Evolutionary conservation across 352 stramenopile species (phyloP), one percentile per base, ranked within the genome.

Genomic region (Phytopythium cucurbitacearum): DNA sequence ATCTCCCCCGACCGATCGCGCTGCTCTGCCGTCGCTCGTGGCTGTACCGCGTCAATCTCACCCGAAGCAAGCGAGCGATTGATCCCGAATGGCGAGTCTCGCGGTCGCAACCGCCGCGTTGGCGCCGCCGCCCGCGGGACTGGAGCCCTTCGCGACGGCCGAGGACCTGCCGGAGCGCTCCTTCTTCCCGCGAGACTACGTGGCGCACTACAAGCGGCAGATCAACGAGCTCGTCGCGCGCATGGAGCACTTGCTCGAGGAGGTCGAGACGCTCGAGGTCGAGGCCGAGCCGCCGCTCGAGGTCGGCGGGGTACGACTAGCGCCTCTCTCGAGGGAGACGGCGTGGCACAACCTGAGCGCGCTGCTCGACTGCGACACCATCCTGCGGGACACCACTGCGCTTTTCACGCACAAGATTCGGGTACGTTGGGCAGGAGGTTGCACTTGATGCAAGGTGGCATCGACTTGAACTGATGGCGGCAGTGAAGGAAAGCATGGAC

Each of bases 261-360:
- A 87, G 21, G 65, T 84, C n/a, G 71, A 87, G 41, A 71, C 71
- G 34, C 51, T 88, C 21, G 73, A 88, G 53, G 59, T 53, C 28
- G 76, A 89, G 56, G 64, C 57, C 43, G 60, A 80, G 42, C 51
- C 62, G 15, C 47, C 13, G 9, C 45, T 69, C 9, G 71, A 80
- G 50, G 63, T 48, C 48, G 53, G 82, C 54, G 71, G 66, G 11
- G 56, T 67, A 38, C 58, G 76, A 13, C 59, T 87, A 46, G 58
- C 67, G 11, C 46, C 57, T 21, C 60, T 87, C 10, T 67, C 69
- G 38, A 55, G 69, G 21, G 62, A 87, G 36, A 84, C 67, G 0
- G 65, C 89, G 9, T 91, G 80, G 77, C 77, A 80, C 34, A 87
- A 87, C 48, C 58, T 91, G 12, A 65, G 60, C 42, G 71, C 73